Conservation (phyloP, 306 rosid species). For the Cyclanthera cordifolia region DNA sequence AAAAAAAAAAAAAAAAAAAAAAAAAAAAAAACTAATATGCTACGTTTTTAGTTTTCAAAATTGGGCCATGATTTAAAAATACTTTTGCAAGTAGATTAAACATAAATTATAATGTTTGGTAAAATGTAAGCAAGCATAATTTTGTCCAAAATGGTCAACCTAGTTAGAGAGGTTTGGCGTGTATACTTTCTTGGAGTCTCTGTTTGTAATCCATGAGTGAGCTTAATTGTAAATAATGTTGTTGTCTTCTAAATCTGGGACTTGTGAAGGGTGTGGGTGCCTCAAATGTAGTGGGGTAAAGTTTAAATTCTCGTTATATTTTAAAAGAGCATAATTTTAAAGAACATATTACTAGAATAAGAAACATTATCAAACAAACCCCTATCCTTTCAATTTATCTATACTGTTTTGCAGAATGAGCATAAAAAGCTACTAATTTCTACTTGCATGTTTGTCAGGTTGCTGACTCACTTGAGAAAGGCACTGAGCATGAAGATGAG, state of each 20-base stretch:
- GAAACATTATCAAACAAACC: not conserved
- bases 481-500: conserved; percentile 98
- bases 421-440: not conserved
- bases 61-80: not conserved
- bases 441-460: conserved; percentile 32
- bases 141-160: not conserved
- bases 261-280: too few relatives aligned
- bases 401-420: not conserved
- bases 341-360: not conserved
- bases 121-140: not conserved
- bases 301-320: too few relatives aligned
- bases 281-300: too few relatives aligned
- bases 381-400: not conserved
- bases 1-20: too few relatives aligned
- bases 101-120: not conserved
- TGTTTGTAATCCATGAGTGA: too few relatives aligned
- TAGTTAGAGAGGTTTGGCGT: too few relatives aligned
- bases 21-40: not conserved
- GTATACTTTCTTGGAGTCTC: too few relatives aligned
- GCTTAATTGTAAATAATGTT: too few relatives aligned
- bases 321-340: not conserved
- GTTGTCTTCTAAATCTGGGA: too few relatives aligned
- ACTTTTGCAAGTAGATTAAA: not conserved
- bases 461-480: conserved; percentile 97
- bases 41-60: not conserved